Evolutionary conservation across 2,329 filamentous ascomycete species (phyloP).

Genomic region (Talaromyces sp.): DNA sequence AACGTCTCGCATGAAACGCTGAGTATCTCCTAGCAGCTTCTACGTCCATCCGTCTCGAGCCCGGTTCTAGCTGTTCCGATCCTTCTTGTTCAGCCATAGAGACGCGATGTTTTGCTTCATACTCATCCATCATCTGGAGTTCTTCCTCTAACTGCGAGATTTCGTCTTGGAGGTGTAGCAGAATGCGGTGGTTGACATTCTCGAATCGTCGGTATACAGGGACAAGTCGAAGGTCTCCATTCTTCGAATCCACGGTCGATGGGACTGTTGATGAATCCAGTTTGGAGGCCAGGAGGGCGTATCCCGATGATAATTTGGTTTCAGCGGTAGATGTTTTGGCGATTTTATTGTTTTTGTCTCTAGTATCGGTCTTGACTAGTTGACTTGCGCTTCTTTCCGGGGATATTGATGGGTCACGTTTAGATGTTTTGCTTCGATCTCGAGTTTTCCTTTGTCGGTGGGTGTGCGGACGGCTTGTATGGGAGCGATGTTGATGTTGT

Average conservation of each 20-base stretch:
- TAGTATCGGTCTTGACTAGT: constrained; percentile 11
- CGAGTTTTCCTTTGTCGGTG: constrained; percentile 18
- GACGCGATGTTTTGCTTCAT: constrained; percentile 42
- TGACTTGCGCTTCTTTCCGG: constrained; percentile 11
- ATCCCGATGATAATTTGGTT: constrained; percentile 28
- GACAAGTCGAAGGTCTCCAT: constrained; percentile 28
- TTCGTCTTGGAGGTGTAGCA: constrained; percentile 83
- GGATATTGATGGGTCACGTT: constrained; percentile 25
- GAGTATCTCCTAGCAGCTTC: constrained; percentile 51
- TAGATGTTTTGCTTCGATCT: constrained; percentile 22
- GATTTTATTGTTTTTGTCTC: background rate
- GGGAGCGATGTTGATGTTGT: background rate
- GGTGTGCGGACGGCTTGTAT: background rate
- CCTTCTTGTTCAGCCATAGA: constrained; percentile 30
- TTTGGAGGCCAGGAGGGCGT: constrained; percentile 34
- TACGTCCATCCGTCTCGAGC: constrained; percentile 41
- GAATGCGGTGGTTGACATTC: constrained; percentile 72
- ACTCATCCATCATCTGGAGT: constrained; percentile 65
- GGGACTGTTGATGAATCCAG: constrained; percentile 27
- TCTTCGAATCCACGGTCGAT: constrained; percentile 18
- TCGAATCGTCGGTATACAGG: constrained; percentile 84
- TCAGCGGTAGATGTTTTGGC: background rate
- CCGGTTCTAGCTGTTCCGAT: constrained; percentile 31
- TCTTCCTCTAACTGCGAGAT: constrained; percentile 77
- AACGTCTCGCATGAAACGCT: constrained; percentile 53